Conservation (phyloP, 345 rosid genomes). For the Acer campestre region DNA sequence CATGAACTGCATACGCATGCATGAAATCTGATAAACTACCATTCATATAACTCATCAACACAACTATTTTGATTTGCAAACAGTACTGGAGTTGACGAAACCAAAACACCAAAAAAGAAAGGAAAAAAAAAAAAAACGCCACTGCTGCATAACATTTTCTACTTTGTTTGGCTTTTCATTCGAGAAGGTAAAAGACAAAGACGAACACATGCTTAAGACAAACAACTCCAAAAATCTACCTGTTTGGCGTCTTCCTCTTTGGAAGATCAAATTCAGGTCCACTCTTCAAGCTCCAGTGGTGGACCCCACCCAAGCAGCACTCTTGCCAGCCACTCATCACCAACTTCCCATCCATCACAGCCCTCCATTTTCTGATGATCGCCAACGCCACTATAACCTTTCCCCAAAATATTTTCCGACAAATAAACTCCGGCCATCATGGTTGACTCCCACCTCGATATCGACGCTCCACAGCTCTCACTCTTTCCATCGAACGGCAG, state of each 20-base stretch:
- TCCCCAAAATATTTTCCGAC: neutral
- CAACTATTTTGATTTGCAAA: too few relatives aligned
- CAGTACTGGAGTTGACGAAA: neutral
- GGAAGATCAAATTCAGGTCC: conserved; percentile 17
- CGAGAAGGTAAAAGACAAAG: neutral
- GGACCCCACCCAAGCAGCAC: conserved; percentile 36
- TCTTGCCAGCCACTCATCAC: conserved; percentile 46
- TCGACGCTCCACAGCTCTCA: conserved; percentile 47
- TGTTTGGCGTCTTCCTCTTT: neutral
- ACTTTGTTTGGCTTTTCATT: neutral
- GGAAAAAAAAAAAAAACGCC: neutral
- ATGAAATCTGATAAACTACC: too few relatives aligned
- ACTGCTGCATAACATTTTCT: too few relatives aligned
- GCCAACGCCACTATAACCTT: neutral
- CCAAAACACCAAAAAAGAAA: neutral
- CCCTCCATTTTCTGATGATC: conserved; percentile 19
- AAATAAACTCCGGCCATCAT: conserved; percentile 40
- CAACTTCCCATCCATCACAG: conserved; percentile 24
- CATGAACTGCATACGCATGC: too few relatives aligned
- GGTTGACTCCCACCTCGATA: conserved; percentile 34
- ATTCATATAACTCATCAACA: too few relatives aligned
- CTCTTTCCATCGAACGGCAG: conserved; percentile 19
- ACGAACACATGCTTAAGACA: neutral
- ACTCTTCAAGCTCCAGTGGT: conserved; percentile 29
- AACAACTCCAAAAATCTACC: neutral